Conservation (phyloP, 306 rosid genomes). For the Oemleria cerasiformis region DNA sequence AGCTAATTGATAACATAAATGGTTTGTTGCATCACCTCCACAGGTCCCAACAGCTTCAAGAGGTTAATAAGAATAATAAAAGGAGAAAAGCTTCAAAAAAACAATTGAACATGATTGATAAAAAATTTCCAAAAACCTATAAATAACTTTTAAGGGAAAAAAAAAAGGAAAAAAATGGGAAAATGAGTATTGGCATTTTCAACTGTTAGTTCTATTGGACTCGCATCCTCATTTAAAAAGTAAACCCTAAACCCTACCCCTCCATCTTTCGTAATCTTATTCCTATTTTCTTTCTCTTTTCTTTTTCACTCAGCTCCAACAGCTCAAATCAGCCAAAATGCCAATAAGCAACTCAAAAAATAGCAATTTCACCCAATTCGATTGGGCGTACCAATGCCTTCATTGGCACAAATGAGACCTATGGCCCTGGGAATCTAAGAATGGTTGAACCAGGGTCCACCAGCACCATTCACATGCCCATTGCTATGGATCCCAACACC, state of each 20-base stretch:
- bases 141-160: conserved; percentile 29
- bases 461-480: conserved; percentile 89
- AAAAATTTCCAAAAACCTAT: conserved; percentile 44
- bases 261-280: conserved; percentile 11
- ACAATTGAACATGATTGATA: not conserved
- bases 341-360: conserved; percentile 54
- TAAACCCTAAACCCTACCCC: conserved; percentile 33
- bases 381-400: conserved; percentile 26
- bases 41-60: not conserved
- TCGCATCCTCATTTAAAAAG: conserved; percentile 24
- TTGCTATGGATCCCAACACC: conserved; percentile 85
- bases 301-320: conserved; percentile 42
- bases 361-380: conserved; percentile 20
- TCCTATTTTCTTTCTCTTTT: not conserved
- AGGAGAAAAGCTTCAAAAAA: not conserved
- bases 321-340: conserved; percentile 59
- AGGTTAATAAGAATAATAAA: not conserved
- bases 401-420: conserved; percentile 18
- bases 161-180: no score
- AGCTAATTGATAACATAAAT: no score
- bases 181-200: conserved; percentile 61
- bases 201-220: conserved; percentile 62
- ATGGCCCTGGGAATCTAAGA: conserved; percentile 45
- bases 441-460: conserved; percentile 94
- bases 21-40: not conserved